These are phyloP conservation scores for Penicillium lagena DNA, from an alignment of 495 filamentous ascomycete genomes.

Conservation along the genomic window DNA sequence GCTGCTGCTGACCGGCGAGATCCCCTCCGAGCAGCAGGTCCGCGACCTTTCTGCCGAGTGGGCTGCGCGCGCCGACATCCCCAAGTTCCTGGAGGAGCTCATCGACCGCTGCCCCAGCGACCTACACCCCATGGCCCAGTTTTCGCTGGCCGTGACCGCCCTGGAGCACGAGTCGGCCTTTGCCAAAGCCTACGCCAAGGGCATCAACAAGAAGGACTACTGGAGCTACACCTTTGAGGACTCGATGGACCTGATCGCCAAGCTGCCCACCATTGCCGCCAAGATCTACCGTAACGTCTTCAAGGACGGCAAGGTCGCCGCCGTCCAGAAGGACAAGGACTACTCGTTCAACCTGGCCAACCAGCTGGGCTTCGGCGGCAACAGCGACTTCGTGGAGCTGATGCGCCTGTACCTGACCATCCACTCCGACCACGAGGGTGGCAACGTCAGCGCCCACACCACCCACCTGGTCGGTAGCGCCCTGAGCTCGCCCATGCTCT, in stretches of 20 bases:
- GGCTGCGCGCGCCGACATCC: slow-evolving; percentile 93
- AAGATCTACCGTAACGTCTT: slow-evolving; percentile 99
- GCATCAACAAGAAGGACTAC: slow-evolving; percentile 98
- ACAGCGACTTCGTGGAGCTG: slow-evolving; percentile 96
- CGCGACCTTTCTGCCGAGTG: slow-evolving; percentile 95
- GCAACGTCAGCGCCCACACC: slow-evolving; percentile 96
- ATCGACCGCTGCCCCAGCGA: slow-evolving; percentile 98
- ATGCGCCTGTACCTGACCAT: slow-evolving; percentile 98
- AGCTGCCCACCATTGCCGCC: slow-evolving; percentile 95
- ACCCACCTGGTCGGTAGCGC: slow-evolving; percentile 96
- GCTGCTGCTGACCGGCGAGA: slow-evolving; percentile 95
- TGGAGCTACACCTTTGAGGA: slow-evolving; percentile 99
- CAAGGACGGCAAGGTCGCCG: slow-evolving; percentile 97
- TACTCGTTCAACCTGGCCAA: slow-evolving; percentile 98
- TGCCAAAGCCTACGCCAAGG: slow-evolving; percentile 96
- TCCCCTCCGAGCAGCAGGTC: slow-evolving; percentile 95
- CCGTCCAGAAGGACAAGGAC: slow-evolving; percentile 96
- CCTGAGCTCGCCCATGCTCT: slow-evolving; percentile 95
- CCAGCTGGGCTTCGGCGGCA: slow-evolving; percentile 91
- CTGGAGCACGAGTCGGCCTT: slow-evolving; percentile 98
- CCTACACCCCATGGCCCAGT: slow-evolving; percentile 99
- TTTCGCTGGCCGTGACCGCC: slow-evolving; percentile 94
- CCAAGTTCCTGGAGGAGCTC: slow-evolving; percentile 96
- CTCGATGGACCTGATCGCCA: slow-evolving; percentile 99
- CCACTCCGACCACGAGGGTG: slow-evolving; percentile 98